These are phyloP conservation scores for Akanthomyces lecanii DNA, from an alignment of 2,329 filamentous ascomycete genomes.

Conservation along the genomic window DNA sequence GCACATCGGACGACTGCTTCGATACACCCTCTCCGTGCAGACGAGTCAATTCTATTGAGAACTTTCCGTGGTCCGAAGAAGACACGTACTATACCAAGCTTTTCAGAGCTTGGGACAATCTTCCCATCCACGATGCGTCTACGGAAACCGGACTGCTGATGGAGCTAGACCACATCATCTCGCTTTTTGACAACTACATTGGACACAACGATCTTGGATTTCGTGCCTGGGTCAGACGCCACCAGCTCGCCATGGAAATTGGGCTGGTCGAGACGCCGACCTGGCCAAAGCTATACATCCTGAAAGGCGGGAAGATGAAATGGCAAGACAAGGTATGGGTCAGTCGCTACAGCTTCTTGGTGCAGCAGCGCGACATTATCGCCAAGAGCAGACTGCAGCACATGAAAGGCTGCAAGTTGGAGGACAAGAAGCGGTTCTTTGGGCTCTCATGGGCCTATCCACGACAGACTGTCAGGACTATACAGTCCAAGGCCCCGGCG, in stretches of 20 bases:
- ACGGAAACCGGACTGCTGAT: slow-evolving; percentile 13
- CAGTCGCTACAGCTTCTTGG: slow-evolving; percentile 23
- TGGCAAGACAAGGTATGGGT: slow-evolving; percentile 24
- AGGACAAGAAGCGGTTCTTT: slow-evolving; percentile 10
- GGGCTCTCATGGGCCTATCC: background rate
- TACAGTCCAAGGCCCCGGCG: background rate
- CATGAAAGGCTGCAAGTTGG: background rate
- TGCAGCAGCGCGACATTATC: slow-evolving; percentile 22
- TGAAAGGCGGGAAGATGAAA: background rate
- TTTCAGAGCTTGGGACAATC: slow-evolving; percentile 13
- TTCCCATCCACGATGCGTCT: slow-evolving; percentile 13
- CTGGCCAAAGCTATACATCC: slow-evolving; percentile 18
- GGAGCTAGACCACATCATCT: slow-evolving; percentile 24
- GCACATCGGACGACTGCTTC: background rate
- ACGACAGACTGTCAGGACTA: slow-evolving; percentile 1
- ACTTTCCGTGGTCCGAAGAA: background rate
- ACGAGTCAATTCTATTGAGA: background rate
- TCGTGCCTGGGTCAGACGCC: slow-evolving; percentile 20
- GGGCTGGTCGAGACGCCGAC: slow-evolving; percentile 16
- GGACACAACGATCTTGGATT: slow-evolving; percentile 24
- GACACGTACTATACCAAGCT: slow-evolving; percentile 13
- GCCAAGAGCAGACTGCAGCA: slow-evolving; percentile 12
- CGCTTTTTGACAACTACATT: slow-evolving; percentile 23
- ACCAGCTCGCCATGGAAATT: slow-evolving; percentile 24
- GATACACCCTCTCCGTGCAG: background rate